A percentile compares a stretch with the other conserved stretches of the same genome.
Conservation (phyloP, 768 basidiomycete species). For the Psilocybe cyanescens region DNA sequence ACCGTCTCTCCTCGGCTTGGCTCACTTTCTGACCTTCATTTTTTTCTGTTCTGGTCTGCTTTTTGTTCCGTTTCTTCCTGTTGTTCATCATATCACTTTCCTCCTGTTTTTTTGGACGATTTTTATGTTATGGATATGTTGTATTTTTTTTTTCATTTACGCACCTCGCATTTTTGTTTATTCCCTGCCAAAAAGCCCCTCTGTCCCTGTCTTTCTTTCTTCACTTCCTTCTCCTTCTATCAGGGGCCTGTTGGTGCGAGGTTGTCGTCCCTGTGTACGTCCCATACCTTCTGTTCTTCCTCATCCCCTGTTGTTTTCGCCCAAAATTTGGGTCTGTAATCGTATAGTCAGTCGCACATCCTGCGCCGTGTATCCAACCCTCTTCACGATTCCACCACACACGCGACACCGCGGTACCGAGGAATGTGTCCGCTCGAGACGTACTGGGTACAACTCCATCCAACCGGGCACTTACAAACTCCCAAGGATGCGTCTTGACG, state of each 20-base stretch:
- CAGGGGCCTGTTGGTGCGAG: slow-evolving; percentile 11
- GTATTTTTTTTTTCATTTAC: slow-evolving; percentile 1
- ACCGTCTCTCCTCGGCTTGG: background rate
- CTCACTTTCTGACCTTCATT: slow-evolving; percentile 29
- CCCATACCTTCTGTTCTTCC: slow-evolving; percentile 19
- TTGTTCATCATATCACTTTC: slow-evolving; percentile 5
- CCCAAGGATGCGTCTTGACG: background rate
- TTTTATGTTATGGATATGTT: slow-evolving; percentile 8
- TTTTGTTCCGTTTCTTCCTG: slow-evolving; percentile 12
- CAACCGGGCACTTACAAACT: background rate
- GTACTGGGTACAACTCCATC: slow-evolving; percentile 26
- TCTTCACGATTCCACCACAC: background rate
- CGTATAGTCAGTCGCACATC: slow-evolving; percentile 28
- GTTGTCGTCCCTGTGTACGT: slow-evolving; percentile 12
- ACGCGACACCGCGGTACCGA: background rate
- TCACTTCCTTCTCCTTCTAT: slow-evolving; percentile 9
- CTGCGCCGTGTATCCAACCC: slow-evolving; percentile 15
- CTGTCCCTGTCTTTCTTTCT: slow-evolving; percentile 4
- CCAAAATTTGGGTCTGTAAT: slow-evolving; percentile 29
- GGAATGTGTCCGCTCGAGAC: slow-evolving; percentile 39
- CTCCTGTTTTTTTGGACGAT: slow-evolving; percentile 7
- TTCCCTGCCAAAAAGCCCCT: background rate
- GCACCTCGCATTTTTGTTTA: slow-evolving; percentile 5
- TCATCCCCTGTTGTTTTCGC: slow-evolving; percentile 26
- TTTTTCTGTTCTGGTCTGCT: slow-evolving; percentile 23